Conservation (phyloP, 2,329 filamentous ascomycete species). For the Reticulascus tulasneorum region DNA sequence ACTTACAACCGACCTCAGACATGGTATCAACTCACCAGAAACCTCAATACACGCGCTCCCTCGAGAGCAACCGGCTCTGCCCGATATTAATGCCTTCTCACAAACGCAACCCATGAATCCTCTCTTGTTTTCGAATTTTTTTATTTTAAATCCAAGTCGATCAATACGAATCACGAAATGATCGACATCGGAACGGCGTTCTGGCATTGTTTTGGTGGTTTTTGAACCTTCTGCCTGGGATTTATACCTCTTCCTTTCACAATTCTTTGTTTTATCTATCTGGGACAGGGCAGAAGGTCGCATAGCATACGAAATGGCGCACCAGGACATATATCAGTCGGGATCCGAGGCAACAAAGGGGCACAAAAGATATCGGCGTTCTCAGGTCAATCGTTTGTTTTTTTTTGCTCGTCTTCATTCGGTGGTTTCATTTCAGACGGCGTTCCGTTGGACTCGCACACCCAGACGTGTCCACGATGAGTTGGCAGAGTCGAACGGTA, state of each 20-base stretch:
- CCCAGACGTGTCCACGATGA: conserved; percentile 13
- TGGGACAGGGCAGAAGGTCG: conserved; percentile 8
- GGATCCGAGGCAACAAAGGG: conserved; percentile 3
- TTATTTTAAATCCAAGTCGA: too few relatives aligned
- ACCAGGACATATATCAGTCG: conserved; percentile 11
- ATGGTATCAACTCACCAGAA: too few relatives aligned
- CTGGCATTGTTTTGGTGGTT: not conserved
- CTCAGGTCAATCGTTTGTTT: not conserved
- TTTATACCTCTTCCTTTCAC: not conserved
- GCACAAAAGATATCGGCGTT: conserved; percentile 10
- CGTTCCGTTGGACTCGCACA: conserved; percentile 10
- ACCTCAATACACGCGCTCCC: too few relatives aligned
- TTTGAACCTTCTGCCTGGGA: too few relatives aligned
- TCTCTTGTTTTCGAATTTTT: too few relatives aligned
- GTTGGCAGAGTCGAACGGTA: too few relatives aligned
- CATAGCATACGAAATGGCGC: conserved; percentile 15
- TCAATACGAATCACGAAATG: conserved; percentile 1
- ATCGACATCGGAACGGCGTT: not conserved
- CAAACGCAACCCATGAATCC: too few relatives aligned
- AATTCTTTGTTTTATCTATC: not conserved
- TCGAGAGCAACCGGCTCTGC: too few relatives aligned
- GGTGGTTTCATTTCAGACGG: too few relatives aligned
- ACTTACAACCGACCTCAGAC: too few relatives aligned
- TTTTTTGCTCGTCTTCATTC: not conserved
- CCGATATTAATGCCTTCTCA: too few relatives aligned